Evolutionary conservation across 192 early-diverging fungal species (phyloP), one percentile per base, ranked within the genome.

Genomic region (Entophlyctis helioformis): DNA sequence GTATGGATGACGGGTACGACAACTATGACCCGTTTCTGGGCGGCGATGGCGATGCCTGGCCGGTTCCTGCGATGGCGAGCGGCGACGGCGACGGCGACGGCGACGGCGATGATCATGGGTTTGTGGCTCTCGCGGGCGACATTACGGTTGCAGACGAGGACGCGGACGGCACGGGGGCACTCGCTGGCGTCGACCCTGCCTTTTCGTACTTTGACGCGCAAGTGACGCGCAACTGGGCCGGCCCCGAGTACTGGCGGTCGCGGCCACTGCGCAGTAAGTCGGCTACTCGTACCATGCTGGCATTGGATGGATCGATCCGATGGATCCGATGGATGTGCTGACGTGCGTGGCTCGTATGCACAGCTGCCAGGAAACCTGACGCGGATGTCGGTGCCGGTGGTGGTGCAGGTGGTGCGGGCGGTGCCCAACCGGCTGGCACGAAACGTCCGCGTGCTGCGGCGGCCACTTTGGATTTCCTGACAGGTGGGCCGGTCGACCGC

Each of bases 201-300:
- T 84, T 90, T 47, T 76, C 76, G 19, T 91, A 93, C 59, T 94
- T 95, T 73, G 91, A 94, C 63, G 60, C 78, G 22, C 79, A 75
- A 11, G 72, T 90, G 38, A 52, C 79, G 51, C 69, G 78, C 36
- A 77, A 78, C 40, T 97, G 93, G 93, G 93, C 91, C 7, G 93
- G 93, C 12, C 88, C 91, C 11, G 86, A 84, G 48, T 85, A 88
- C 56, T 97, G 91, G 91, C 87, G 80, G 28, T 44, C 53, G 15
- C 29, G 48, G 2, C 39, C 52, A 1, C 20, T 59, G 13, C 9
- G 19, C 37, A 31, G 54, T 46, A 45, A 16, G 42, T 41, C 18
- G 20, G 21, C 18, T 9, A 44, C 10, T 28, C 24, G n/a, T 21
- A 26, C 2, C 22, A 55, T 3, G 19, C 12, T 18, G 21, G 8